Conservation (phyloP, 208 protist species). For the Lotmaria passim region DNA sequence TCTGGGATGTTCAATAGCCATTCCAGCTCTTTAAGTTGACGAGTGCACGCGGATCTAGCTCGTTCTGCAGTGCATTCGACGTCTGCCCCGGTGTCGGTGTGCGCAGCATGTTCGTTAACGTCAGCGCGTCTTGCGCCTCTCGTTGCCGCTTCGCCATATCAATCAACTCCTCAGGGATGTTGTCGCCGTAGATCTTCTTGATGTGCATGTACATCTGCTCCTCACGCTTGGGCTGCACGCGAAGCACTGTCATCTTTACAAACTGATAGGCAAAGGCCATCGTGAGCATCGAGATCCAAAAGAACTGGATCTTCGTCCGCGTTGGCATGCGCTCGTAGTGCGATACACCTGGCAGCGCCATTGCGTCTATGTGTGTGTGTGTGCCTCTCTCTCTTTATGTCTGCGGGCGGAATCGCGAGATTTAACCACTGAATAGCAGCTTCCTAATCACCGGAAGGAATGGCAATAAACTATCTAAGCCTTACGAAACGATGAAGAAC, state of each 20-base stretch:
- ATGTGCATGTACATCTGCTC: constrained; percentile 87
- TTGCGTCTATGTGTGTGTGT: too few species aligned
- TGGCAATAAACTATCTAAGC: too few species aligned
- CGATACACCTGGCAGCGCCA: constrained; percentile 77
- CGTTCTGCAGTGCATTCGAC: constrained; percentile 79
- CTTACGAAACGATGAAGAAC: too few species aligned
- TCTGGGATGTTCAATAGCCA: constrained; percentile 37
- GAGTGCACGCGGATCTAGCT: constrained; percentile 74
- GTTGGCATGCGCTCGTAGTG: constrained; percentile 83
- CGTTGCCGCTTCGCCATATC: constrained; percentile 67
- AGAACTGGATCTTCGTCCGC: constrained; percentile 76
- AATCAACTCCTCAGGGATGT: constrained; percentile 72
- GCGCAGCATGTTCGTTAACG: constrained; percentile 77
- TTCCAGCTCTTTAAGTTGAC: constrained; percentile 75
- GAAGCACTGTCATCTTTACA: constrained; percentile 74
- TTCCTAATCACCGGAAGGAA: too few species aligned
- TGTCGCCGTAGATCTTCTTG: constrained; percentile 72
- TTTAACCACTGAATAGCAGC: too few species aligned
- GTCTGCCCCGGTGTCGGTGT: constrained; percentile 82
- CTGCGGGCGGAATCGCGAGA: too few species aligned
- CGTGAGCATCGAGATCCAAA: constrained; percentile 79
- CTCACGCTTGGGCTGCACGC: constrained; percentile 83
- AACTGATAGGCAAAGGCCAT: constrained; percentile 83
- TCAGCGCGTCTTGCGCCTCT: constrained; percentile 77
- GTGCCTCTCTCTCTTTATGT: too few species aligned